Evolutionary conservation across 2,329 filamentous ascomycete species (phyloP).

Genomic region (Emergomyces orientalis): DNA sequence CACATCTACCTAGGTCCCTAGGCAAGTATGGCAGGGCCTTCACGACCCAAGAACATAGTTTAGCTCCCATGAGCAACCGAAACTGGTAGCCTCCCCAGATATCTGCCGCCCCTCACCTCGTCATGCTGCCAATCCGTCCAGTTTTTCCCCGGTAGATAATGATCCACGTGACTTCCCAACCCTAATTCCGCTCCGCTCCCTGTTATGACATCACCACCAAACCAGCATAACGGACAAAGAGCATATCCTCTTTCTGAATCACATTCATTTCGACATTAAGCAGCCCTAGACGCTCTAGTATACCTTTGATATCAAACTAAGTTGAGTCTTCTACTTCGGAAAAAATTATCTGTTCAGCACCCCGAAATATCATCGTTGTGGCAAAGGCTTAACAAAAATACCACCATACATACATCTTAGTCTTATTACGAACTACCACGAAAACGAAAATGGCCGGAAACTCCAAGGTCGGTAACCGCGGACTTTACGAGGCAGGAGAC

Average conservation of each 20-base stretch:
- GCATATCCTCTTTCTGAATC: neutral
- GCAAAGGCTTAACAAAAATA: neutral
- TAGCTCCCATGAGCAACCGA: no score
- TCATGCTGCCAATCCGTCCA: no score
- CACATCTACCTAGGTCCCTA: no score
- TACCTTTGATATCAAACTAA: neutral
- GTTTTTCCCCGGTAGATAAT: neutral
- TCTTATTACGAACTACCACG: neutral
- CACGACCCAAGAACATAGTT: no score
- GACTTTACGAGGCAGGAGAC: conserved; percentile 67
- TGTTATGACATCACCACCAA: neutral
- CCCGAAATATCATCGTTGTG: neutral
- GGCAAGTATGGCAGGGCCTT: no score
- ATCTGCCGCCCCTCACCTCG: no score
- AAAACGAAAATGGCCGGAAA: conserved; percentile 40
- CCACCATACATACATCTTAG: neutral
- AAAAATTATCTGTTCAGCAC: neutral
- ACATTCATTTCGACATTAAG: neutral
- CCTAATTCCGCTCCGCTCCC: neutral
- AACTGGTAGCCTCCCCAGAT: no score
- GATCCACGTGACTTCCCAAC: neutral
- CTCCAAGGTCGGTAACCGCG: conserved; percentile 57
- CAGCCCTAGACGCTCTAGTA: neutral
- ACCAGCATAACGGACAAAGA: neutral
- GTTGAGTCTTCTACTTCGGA: neutral